A percentile compares a stretch with the other conserved stretches of the same genome.
Evolutionary conservation across 1,284 basidiomycete genomes (phyloP).

Genomic region (Cutaneotrichosporon arboriforme): DNA sequence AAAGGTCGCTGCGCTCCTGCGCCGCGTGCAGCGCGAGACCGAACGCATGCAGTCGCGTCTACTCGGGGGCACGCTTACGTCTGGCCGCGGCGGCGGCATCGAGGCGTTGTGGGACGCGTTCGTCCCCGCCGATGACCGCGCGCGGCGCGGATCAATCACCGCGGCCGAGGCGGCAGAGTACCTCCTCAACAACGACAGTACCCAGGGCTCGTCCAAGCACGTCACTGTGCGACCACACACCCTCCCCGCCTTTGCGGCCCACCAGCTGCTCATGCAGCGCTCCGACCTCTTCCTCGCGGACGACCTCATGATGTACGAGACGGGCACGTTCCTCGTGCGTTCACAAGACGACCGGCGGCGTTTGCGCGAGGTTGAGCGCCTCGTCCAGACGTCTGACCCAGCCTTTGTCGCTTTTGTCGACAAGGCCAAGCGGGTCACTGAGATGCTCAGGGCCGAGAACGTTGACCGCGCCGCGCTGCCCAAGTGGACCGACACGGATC

Average conservation of each 20-base stretch:
- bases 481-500: constrained; percentile 59
- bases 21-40: constrained; percentile 35
- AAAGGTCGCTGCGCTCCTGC: constrained; percentile 30
- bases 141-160: constrained; percentile 23
- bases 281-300: constrained; percentile 62
- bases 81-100: constrained; percentile 25
- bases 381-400: constrained; percentile 52
- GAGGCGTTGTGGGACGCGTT: constrained; percentile 34
- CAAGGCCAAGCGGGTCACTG: constrained; percentile 56
- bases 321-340: constrained; percentile 64
- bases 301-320: constrained; percentile 54
- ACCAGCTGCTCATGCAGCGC: constrained; percentile 66
- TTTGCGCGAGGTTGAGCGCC: constrained; percentile 55
- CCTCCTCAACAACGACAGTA: constrained; percentile 19
- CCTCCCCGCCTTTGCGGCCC: constrained; percentile 58
- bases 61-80: constrained; percentile 11
- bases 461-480: constrained; percentile 19
- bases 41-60: constrained; percentile 36
- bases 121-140: constrained; percentile 8
- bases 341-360: constrained; percentile 59
- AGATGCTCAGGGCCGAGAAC: constrained; percentile 4
- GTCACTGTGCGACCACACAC: constrained; percentile 23
- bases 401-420: constrained; percentile 56
- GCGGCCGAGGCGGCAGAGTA: constrained; percentile 31
- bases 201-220: neutral